Conservation (phyloP, 441 rosid species). For the Brassica balearica region DNA sequence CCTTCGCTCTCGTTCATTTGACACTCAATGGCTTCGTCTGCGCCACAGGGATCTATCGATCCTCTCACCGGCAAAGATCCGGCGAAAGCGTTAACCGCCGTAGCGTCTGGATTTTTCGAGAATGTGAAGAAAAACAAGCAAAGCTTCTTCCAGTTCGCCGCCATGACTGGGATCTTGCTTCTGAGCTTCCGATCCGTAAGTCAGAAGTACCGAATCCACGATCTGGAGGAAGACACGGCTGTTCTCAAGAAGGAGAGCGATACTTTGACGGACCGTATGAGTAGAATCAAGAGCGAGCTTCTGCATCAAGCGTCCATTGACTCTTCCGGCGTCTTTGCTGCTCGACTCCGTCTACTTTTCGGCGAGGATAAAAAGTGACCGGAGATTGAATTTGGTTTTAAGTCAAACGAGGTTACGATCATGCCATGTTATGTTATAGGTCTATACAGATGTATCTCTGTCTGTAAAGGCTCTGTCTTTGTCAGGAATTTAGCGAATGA, state of each 20-base stretch:
- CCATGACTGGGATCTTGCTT: constrained; percentile 78
- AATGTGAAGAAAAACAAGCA: constrained; percentile 62
- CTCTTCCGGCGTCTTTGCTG: constrained; percentile 68
- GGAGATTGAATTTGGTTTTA: constrained; percentile 14
- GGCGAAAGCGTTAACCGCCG: constrained; percentile 44
- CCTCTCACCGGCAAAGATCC: constrained; percentile 48
- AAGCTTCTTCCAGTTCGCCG: constrained; percentile 70
- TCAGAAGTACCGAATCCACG: constrained; percentile 75
- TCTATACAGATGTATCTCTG: constrained; percentile 1
- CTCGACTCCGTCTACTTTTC: constrained; percentile 76
- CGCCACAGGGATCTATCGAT: constrained; percentile 49
- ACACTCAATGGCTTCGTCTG: constrained; percentile 47
- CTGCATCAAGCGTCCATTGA: constrained; percentile 81
- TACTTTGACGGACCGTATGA: constrained; percentile 58
- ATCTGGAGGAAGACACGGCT: constrained; percentile 65
- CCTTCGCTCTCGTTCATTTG: background rate
- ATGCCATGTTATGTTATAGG: background rate
- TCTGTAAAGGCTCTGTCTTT: background rate
- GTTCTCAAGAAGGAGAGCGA: constrained; percentile 69
- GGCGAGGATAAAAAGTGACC: constrained; percentile 49
- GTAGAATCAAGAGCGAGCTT: constrained; percentile 59
- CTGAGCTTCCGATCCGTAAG: constrained; percentile 78
- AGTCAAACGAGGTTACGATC: constrained; percentile 25
- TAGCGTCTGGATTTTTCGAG: constrained; percentile 47
- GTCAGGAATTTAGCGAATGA: background rate